These are phyloP conservation scores for Fusarium irregulare DNA, from an alignment of 2,329 filamentous ascomycete genomes.

Conservation along the genomic window DNA sequence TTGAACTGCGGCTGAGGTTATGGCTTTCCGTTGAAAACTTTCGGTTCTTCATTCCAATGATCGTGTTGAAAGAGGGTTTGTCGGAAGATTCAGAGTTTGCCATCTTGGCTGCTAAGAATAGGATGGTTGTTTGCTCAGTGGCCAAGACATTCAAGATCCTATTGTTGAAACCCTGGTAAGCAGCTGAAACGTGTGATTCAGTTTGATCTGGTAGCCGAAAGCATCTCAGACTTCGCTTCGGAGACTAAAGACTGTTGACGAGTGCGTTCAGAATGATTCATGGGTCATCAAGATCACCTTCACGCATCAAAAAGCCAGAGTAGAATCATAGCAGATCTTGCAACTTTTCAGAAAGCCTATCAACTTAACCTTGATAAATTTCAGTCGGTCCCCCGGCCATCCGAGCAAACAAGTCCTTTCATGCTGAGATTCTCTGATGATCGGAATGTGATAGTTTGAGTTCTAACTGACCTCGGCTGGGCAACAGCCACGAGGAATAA, in stretches of 20 bases:
- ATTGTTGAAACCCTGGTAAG: neutral
- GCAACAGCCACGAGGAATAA: slow-evolving; percentile 25
- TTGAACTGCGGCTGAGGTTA: neutral
- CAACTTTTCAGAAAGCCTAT: neutral
- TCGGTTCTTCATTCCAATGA: slow-evolving; percentile 11
- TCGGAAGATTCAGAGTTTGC: neutral
- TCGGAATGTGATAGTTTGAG: slow-evolving; percentile 23
- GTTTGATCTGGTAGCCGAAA: neutral
- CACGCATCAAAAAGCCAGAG: neutral
- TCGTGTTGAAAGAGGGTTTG: neutral
- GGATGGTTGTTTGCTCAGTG: neutral
- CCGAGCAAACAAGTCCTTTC: neutral
- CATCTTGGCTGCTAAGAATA: slow-evolving; percentile 15
- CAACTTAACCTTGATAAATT: neutral
- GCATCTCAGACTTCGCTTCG: neutral
- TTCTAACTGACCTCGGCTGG: neutral
- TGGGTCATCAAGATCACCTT: neutral
- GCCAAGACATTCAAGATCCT: neutral
- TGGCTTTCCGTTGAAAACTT: neutral
- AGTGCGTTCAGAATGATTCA: too few relatives aligned
- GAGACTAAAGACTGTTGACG: neutral
- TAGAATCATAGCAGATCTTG: neutral
- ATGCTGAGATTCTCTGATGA: neutral
- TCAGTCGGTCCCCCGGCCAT: slow-evolving; percentile 6
- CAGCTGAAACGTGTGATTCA: neutral